Base-by-base conservation (phyloP, 2,329 filamentous ascomycete species). In the Torrubiella hemipterigena region DNA sequence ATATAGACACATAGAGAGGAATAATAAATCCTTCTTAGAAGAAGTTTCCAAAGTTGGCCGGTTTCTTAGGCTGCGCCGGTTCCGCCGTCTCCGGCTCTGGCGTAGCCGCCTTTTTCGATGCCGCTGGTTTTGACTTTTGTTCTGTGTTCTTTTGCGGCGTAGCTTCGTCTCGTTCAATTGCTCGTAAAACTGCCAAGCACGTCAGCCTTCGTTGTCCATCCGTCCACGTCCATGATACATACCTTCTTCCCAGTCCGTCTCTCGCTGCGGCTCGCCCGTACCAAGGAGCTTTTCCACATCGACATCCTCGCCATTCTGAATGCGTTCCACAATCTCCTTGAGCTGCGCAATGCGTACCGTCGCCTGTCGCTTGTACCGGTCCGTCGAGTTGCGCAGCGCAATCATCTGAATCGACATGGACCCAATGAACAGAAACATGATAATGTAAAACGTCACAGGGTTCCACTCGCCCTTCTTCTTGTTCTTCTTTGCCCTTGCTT, bases 381-480 rank as follows among this genome's bases (percentile, higher is more conserved):
- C 65, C 48, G 77, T 81, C 30, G 87, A 78, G 44, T 81, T 82
- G 45, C 78, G 80, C 45, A 96, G 54, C 21, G 77, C 68, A 48
- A 98, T 79, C 67, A 91, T 82, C 47, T 95, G 83, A 45, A 98
- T 95, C 11, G 89, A 83, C 67, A 95, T 93, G 38, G 85, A 94
- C 4, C 93, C 93, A 41, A 96, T 89, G 40, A 96, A 68, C 24
- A 86, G 63, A 47, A 86, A 86, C 40, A 89, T 83, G 45, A 77
- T 63, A 43, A 89, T 83, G 53, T 78, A 91, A 48, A 85, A 89
- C 0, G 78, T 86, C 14, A 81, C 81, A 3, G 83, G 81, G 44
- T 89, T 89, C 77, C 79, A 83, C 43, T 75, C 71, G 48, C 72
- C 78, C 12, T 67, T 59, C 41, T 66, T 70, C 16, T 52, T 46